phyloP scores from a whole-genome alignment of 1,284 basidiomycete species.

The Laetiporus sulphureus region DNA sequence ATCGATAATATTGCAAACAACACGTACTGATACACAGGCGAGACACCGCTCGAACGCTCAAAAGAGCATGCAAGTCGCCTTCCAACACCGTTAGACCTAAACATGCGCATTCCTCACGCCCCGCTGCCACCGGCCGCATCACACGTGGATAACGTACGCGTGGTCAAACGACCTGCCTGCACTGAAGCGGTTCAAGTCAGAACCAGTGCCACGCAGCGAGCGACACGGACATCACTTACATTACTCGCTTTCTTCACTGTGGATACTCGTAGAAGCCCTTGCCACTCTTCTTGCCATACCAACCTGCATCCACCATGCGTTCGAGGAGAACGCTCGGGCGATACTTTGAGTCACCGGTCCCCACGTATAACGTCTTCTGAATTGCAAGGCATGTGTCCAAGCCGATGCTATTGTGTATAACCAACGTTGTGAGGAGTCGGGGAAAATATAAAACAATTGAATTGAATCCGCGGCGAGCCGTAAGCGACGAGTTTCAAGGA shows the following conservation, averaged over 20 bases:
- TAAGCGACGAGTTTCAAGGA: conserved; percentile 1
- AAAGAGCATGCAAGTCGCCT: too few relatives aligned
- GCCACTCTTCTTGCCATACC: conserved; percentile 89
- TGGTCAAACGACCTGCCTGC: conserved; percentile 1
- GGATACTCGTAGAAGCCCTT: conserved; percentile 84
- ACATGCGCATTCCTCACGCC: conserved; percentile 1
- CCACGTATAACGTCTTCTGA: conserved; percentile 82
- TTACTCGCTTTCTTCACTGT: conserved; percentile 9
- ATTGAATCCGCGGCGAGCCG: too few relatives aligned
- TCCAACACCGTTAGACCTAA: too few relatives aligned
- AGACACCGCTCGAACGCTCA: too few relatives aligned
- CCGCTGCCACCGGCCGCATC: neutral
- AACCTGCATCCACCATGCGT: conserved; percentile 95
- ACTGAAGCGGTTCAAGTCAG: too few relatives aligned
- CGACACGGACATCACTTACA: conserved; percentile 4
- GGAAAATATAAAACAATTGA: too few relatives aligned
- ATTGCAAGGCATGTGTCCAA: conserved; percentile 89
- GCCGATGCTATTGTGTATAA: conserved; percentile 59
- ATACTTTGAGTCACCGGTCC: conserved; percentile 95
- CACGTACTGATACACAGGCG: too few relatives aligned
- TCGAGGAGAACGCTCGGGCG: conserved; percentile 88
- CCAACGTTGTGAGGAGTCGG: conserved; percentile 5
- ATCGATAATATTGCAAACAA: too few relatives aligned
- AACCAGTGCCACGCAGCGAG: too few relatives aligned
- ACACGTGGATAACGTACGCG: conserved; percentile 1